phyloP scores from a whole-genome alignment of 1,284 basidiomycete genomes.

The Gymnopus androsaceus region DNA sequence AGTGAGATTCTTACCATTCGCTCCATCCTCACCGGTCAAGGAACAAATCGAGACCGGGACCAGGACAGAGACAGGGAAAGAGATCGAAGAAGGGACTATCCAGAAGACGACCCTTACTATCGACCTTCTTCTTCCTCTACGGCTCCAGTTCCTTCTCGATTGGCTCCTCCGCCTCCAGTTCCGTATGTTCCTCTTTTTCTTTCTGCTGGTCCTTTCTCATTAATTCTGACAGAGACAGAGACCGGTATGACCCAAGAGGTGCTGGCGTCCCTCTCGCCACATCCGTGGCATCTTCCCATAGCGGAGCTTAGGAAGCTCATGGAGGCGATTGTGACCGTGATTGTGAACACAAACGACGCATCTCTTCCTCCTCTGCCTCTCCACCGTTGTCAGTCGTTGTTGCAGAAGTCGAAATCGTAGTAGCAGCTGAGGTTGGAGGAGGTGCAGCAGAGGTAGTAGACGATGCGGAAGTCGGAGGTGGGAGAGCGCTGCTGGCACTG shows the following conservation, averaged over 20 bases:
- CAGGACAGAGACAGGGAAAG: neutral
- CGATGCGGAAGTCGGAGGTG: conserved; percentile 14
- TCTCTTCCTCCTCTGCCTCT: no score
- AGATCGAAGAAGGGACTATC: conserved; percentile 38
- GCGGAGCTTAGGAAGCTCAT: conserved; percentile 34
- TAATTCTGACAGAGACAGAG: conserved; percentile 28
- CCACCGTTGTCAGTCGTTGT: conserved; percentile 3
- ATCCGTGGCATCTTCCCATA: conserved; percentile 16
- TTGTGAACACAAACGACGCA: conserved; percentile 38
- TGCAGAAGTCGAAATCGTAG: conserved; percentile 11
- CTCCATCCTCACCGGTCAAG: no score
- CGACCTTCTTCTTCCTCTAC: conserved; percentile 30
- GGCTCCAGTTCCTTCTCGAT: conserved; percentile 13
- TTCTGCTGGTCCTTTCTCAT: no score
- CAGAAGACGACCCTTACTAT: conserved; percentile 35
- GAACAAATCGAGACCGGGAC: neutral
- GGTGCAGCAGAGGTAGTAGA: conserved; percentile 28
- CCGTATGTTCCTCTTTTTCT: no score
- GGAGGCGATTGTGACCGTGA: no score
- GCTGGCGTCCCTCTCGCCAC: conserved; percentile 26
- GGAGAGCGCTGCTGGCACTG: no score
- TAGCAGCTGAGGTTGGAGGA: conserved; percentile 18
- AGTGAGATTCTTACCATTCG: no score
- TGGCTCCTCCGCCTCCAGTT: conserved; percentile 16
- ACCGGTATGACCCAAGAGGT: conserved; percentile 32